These are phyloP conservation scores for Naganishia albida DNA, from an alignment of 1,284 basidiomycete genomes.

Conservation along the genomic window DNA sequence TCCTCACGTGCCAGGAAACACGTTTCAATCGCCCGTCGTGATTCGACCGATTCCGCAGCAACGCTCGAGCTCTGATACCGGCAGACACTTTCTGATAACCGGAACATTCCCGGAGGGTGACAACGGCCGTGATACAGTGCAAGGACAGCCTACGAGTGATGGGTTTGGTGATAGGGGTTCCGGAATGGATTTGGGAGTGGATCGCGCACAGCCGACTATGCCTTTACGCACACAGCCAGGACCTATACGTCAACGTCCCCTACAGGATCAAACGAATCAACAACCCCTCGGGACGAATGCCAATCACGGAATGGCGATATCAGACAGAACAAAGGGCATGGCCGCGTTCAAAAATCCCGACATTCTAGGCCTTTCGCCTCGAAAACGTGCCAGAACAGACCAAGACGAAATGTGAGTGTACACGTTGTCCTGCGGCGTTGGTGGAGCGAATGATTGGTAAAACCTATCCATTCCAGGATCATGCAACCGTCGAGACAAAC, in stretches of 20 bases:
- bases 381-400: constrained; percentile 6
- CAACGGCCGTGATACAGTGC: neutral
- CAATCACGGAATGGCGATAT: neutral
- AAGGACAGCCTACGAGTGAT: constrained; percentile 4
- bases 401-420: constrained; percentile 4
- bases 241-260: neutral
- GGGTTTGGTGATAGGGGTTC: constrained; percentile 4
- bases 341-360: constrained; percentile 15
- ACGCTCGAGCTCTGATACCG: constrained; percentile 2
- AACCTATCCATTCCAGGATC: neutral
- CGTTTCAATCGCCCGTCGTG: constrained; percentile 5
- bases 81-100: constrained; percentile 3
- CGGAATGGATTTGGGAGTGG: neutral
- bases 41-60: constrained; percentile 22
- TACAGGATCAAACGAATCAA: neutral
- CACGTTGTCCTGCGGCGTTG: neutral
- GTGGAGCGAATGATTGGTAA: neutral
- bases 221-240: neutral
- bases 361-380: constrained; percentile 6
- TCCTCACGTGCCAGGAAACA: neutral
- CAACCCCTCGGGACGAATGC: neutral
- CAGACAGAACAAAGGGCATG: constrained; percentile 13
- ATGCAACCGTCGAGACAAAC: neutral
- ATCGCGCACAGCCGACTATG: too few species aligned
- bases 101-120: neutral